phyloP scores from a whole-genome alignment of 1,284 basidiomycete species.

The Heterobasidion parviporum region DNA sequence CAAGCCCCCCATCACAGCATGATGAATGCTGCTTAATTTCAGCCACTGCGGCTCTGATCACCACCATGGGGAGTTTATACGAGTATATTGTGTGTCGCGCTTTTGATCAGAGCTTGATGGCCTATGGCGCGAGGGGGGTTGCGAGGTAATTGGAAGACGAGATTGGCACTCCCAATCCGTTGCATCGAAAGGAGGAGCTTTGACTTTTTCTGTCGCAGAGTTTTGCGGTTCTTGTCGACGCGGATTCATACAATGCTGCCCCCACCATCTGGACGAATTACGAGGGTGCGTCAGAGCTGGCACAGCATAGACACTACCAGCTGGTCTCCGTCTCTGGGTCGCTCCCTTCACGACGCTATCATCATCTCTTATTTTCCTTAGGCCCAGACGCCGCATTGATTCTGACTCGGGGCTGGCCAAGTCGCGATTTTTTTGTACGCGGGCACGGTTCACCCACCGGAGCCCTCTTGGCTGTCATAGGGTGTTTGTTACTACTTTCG shows the following conservation, averaged over 20 bases:
- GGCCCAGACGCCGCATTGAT: background rate
- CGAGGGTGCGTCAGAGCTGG: background rate
- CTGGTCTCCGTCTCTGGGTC: background rate
- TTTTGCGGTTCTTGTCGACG: background rate
- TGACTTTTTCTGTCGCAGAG: background rate
- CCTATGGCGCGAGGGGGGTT: background rate
- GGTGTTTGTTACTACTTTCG: background rate
- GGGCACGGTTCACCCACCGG: background rate
- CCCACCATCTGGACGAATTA: background rate
- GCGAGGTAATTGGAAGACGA: background rate
- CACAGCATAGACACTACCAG: background rate
- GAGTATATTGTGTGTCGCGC: conserved; percentile 9
- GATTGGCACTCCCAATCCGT: background rate
- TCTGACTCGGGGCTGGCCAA: background rate
- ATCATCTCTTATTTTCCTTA: background rate
- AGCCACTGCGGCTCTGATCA: background rate
- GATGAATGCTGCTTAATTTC: conserved; percentile 10
- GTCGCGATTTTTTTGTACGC: background rate
- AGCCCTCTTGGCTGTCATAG: background rate
- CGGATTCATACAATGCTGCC: background rate
- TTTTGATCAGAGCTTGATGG: background rate
- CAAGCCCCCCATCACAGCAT: conserved; percentile 7
- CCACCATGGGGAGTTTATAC: conserved; percentile 6
- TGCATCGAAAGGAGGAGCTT: background rate
- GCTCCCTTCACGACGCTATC: background rate